Base-by-base conservation (phyloP, 2,329 filamentous ascomycete species). In the Aplosporella prunicola region DNA sequence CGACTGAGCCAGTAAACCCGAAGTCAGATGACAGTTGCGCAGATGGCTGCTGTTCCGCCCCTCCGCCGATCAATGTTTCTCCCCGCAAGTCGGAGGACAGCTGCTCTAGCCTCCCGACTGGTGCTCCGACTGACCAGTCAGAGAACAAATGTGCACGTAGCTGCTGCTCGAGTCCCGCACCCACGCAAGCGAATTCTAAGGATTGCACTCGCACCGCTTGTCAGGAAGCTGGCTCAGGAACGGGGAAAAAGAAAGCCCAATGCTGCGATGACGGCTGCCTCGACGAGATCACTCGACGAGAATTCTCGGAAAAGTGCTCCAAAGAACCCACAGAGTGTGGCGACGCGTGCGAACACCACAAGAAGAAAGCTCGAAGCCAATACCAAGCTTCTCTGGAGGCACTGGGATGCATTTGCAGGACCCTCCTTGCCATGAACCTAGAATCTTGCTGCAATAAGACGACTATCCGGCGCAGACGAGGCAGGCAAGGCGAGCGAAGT, bases 401-500 rank as follows among this genome's bases (percentile, higher is more conserved):
- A 1, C 37, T 39, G 13, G 37, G 37, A 5, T 39, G 37, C 24
- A 39, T 39, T 20, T 34, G 37, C 24, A 17, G 31, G 14, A 25
- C 37, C 7, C 37, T 39, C 9, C 37, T 39, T 2, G 37, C 30
- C 2, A 18, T 23, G 6, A 34, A 39, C 11, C 8, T 39, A 5
- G 37, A 39, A 25, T 39, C 37, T 7, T 39, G 37, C 24, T 39
- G 37, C 31, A 27, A 39, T 17, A 26, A 20, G 28, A 39, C 36
- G 0, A 29, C 27, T 2, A 2, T 39, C 7, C 16, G 36, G 24
- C 37, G 37, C 6, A 23, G 37, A 15, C 30, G 37, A 6, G 17
- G 29, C 9, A 28, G 9, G 24, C 24, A 10, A 26, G 4, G 24
- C 24, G 8, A 26, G 10, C 14, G 24, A 9, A 5, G 24, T 26